Conservation (phyloP, 1,284 basidiomycete species). For the Kalmanozyma brasiliensis region DNA sequence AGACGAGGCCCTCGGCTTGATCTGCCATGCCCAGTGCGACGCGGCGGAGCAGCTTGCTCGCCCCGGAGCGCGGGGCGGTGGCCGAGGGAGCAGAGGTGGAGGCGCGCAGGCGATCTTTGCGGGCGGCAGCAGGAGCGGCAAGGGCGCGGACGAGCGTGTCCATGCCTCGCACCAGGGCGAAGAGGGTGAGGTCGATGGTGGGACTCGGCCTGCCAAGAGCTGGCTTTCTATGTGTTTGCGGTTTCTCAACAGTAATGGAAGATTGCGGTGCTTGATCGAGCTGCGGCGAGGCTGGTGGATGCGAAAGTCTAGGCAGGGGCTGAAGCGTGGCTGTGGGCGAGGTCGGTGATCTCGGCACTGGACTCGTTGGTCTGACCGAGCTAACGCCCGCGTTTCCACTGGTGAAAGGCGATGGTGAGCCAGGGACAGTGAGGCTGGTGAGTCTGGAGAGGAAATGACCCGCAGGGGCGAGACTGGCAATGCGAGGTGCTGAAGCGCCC, state of each 20-base stretch:
- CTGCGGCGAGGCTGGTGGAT: background rate
- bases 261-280: background rate
- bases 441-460: conserved; percentile 56
- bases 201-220: conserved; percentile 54
- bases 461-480: conserved; percentile 56
- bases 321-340: conserved; percentile 10
- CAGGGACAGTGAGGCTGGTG: conserved; percentile 51
- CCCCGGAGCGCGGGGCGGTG: background rate
- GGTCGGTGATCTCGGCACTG: conserved; percentile 12
- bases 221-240: background rate
- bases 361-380: conserved; percentile 5
- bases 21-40: conserved; percentile 13
- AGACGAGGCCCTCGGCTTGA: conserved; percentile 58
- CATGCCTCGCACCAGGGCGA: conserved; percentile 67
- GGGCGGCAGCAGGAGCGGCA: conserved; percentile 11
- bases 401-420: conserved; percentile 17
- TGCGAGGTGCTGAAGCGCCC: conserved; percentile 13
- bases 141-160: conserved; percentile 62
- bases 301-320: conserved; percentile 10
- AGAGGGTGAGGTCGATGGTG: conserved; percentile 69
- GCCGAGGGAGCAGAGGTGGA: conserved; percentile 1
- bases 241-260: background rate
- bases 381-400: conserved; percentile 7
- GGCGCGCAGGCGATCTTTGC: conserved; percentile 14
- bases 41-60: conserved; percentile 2